A percentile compares a stretch with the other conserved stretches of the same genome.
Evolutionary conservation across 208 protist species (phyloP).

Genomic region (Trypanosoma platydactyli): DNA sequence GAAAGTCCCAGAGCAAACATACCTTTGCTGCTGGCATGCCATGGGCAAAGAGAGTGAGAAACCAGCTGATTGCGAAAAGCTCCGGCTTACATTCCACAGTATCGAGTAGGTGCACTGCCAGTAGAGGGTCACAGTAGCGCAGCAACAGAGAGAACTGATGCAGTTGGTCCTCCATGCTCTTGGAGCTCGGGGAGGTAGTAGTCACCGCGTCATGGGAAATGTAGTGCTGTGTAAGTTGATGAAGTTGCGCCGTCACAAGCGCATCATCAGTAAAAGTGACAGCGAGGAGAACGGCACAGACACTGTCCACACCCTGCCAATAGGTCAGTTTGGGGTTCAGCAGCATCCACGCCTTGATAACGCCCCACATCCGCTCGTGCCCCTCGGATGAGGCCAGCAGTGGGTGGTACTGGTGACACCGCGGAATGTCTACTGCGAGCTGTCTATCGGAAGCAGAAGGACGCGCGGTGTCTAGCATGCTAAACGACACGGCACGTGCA

Average conservation of each 20-base stretch:
- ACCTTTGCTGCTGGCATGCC: slow-evolving; percentile 88
- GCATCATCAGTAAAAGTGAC: slow-evolving; percentile 69
- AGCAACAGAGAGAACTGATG: slow-evolving; percentile 56
- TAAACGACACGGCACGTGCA: slow-evolving; percentile 20
- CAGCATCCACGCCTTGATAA: slow-evolving; percentile 86
- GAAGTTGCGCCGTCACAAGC: slow-evolving; percentile 75
- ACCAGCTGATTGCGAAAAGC: slow-evolving; percentile 96
- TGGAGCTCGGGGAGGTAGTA: slow-evolving; percentile 1
- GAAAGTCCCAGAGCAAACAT: slow-evolving; percentile 90
- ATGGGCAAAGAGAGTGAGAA: slow-evolving; percentile 91
- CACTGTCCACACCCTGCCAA: slow-evolving; percentile 95
- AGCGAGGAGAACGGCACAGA: slow-evolving; percentile 87
- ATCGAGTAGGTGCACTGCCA: slow-evolving; percentile 88
- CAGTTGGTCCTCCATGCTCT: slow-evolving; percentile 73
- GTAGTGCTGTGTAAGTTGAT: slow-evolving; percentile 78
- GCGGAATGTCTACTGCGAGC: slow-evolving; percentile 92
- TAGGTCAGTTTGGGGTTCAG: slow-evolving; percentile 62
- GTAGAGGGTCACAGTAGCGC: slow-evolving; percentile 86
- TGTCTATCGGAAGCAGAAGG: slow-evolving; percentile 72
- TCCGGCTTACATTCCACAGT: slow-evolving; percentile 80
- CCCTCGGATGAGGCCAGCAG: slow-evolving; percentile 75
- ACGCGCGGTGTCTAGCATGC: slow-evolving; percentile 24
- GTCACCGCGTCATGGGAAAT: slow-evolving; percentile 69
- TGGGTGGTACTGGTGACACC: slow-evolving; percentile 94
- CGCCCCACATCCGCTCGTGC: slow-evolving; percentile 59